Conservation (phyloP, 139 green algal species). For the Chlamydomonas urium region DNA sequence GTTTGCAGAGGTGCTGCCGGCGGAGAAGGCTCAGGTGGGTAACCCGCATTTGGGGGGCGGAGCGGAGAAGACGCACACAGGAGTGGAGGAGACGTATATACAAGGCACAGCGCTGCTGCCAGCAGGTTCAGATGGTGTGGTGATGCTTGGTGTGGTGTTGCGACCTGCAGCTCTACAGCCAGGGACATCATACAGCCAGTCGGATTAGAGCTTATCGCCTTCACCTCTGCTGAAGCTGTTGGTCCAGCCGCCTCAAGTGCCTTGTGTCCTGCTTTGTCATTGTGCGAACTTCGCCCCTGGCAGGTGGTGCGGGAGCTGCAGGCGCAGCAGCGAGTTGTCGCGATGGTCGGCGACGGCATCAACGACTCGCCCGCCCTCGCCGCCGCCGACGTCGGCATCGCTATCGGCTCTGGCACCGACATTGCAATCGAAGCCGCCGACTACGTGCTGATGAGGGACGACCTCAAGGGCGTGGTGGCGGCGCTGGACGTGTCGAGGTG, state of each 20-base stretch:
- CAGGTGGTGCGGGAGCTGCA: constrained; percentile 40
- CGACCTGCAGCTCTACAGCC: too few species aligned
- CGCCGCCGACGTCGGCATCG: constrained; percentile 91
- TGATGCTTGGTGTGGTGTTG: too few species aligned
- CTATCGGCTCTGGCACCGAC: constrained; percentile 73
- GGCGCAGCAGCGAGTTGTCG: constrained; percentile 60
- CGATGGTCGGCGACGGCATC: constrained; percentile 97
- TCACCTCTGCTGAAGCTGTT: neutral
- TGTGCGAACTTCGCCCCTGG: too few species aligned
- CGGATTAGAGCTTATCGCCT: too few species aligned
- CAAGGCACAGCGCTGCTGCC: too few species aligned
- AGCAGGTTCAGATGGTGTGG: too few species aligned
- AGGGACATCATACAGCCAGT: too few species aligned
- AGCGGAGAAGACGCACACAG: too few species aligned
- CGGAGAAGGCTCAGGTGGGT: constrained; percentile 61
- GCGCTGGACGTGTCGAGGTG: constrained; percentile 77
- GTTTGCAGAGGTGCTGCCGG: constrained; percentile 67
- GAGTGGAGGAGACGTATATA: too few species aligned
- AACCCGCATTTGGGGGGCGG: neutral
- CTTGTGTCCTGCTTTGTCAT: too few species aligned
- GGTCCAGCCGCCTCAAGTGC: neutral
- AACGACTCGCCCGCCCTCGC: constrained; percentile 95
- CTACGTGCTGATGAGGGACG: constrained; percentile 37
- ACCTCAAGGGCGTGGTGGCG: constrained; percentile 77
- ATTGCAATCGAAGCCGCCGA: constrained; percentile 81